Evolutionary conservation across 768 basidiomycete genomes (phyloP).

Genomic region (Mycena filopes): DNA sequence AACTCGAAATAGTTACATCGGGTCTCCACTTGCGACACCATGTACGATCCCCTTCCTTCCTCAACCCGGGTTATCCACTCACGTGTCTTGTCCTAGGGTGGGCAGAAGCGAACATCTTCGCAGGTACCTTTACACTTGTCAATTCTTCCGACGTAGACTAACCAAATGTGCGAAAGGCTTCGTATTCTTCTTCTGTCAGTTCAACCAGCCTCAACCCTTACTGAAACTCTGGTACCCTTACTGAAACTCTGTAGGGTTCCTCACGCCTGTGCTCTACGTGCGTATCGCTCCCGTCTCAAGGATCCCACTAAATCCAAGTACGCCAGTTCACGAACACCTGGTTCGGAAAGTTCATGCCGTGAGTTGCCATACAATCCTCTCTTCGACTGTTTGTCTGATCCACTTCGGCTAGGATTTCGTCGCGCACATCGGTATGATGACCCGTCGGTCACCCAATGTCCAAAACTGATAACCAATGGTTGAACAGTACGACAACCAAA

Average conservation of each 20-base stretch:
- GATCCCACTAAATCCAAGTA: background rate
- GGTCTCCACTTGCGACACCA: slow-evolving; percentile 68
- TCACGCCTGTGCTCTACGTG: slow-evolving; percentile 46
- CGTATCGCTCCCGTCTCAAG: no score
- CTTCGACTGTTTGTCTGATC: background rate
- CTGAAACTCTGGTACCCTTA: background rate
- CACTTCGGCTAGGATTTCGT: slow-evolving; percentile 6
- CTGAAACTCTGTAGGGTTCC: slow-evolving; percentile 41
- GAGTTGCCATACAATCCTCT: slow-evolving; percentile 31
- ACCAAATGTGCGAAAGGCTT: slow-evolving; percentile 20
- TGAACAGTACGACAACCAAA: slow-evolving; percentile 74
- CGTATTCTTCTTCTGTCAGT: slow-evolving; percentile 33
- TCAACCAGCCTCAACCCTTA: background rate
- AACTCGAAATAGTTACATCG: slow-evolving; percentile 39
- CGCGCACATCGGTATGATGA: slow-evolving; percentile 23
- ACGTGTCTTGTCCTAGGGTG: slow-evolving; percentile 53
- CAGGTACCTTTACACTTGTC: slow-evolving; percentile 48
- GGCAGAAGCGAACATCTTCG: slow-evolving; percentile 61
- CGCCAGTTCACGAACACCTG: slow-evolving; percentile 71
- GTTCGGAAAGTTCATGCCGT: slow-evolving; percentile 68
- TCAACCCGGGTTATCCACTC: background rate
- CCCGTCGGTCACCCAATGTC: slow-evolving; percentile 32
- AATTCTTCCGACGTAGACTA: slow-evolving; percentile 51
- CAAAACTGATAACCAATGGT: background rate
- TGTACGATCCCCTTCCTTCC: slow-evolving; percentile 40